phyloP scores from a whole-genome alignment of 306 rosid genomes.

The Vigna mungo region DNA sequence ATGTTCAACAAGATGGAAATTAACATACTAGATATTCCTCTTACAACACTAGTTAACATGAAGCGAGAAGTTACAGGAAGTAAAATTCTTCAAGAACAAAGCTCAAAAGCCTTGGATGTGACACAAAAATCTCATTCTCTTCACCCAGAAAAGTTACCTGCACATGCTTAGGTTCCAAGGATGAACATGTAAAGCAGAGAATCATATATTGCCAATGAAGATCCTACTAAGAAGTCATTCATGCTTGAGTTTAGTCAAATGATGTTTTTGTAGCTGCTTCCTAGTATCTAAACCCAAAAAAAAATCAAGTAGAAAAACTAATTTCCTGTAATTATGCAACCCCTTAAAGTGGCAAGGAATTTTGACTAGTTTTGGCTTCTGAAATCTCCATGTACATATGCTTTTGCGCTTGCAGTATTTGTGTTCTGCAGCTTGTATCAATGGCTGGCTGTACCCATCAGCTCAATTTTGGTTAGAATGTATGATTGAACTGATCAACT shows the following conservation, averaged over 20 bases:
- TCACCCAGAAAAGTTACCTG: neutral
- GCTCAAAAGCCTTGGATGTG: conserved; percentile 37
- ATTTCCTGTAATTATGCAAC: conserved; percentile 32
- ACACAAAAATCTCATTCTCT: conserved; percentile 15
- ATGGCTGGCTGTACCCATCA: conserved; percentile 26
- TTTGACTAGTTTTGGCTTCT: conserved; percentile 21
- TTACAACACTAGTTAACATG: conserved; percentile 38
- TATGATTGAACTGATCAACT: neutral
- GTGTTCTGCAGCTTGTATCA: conserved; percentile 34
- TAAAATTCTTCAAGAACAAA: conserved; percentile 7
- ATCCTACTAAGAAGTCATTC: conserved; percentile 40
- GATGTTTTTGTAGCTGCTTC: conserved; percentile 8
- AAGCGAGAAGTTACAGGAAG: conserved; percentile 30
- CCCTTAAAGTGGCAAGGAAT: conserved; percentile 30
- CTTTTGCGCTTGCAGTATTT: conserved; percentile 16
- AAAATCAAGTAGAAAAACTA: neutral
- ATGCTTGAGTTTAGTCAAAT: conserved; percentile 47
- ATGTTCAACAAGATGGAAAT: conserved; percentile 69
- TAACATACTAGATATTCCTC: conserved; percentile 48
- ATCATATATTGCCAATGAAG: conserved; percentile 32
- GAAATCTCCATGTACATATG: conserved; percentile 27
- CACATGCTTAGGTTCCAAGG: conserved; percentile 57
- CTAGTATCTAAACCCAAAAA: conserved; percentile 31
- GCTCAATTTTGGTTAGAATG: conserved; percentile 48
- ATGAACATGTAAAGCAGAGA: conserved; percentile 22